These are phyloP conservation scores for Pyrus betulifolia DNA, from an alignment of 306 rosid species.

Conservation along the genomic window DNA sequence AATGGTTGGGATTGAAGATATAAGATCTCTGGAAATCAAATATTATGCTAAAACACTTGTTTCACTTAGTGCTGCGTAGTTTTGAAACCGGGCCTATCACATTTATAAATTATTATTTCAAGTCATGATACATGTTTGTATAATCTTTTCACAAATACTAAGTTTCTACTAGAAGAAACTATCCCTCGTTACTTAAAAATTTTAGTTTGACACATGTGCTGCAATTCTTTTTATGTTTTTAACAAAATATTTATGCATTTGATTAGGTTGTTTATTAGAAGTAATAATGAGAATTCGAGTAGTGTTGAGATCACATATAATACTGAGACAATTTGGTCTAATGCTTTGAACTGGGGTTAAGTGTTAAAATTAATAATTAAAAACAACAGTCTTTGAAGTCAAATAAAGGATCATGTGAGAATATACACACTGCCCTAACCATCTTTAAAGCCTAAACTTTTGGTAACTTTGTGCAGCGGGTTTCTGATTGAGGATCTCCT, in stretches of 20 bases:
- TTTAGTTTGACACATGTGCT: too few species aligned
- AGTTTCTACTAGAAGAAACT: too few species aligned
- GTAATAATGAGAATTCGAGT: not conserved
- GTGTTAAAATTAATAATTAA: not conserved
- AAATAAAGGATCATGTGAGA: conserved; percentile 5
- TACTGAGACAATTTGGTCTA: not conserved
- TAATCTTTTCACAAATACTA: too few species aligned
- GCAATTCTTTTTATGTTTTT: too few species aligned
- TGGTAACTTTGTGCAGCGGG: conserved; percentile 16
- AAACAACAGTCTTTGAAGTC: not conserved
- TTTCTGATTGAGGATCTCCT: conserved; percentile 16
- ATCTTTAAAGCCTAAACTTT: conserved; percentile 12
- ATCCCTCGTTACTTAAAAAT: too few species aligned
- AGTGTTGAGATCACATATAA: not conserved
- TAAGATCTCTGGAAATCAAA: too few species aligned
- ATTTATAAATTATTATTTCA: not conserved
- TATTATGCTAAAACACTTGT: too few species aligned
- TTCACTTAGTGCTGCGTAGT: too few species aligned
- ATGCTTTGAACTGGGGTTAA: not conserved
- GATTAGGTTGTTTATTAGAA: not conserved
- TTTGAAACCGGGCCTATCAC: too few species aligned
- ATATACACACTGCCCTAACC: conserved; percentile 21
- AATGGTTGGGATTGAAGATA: too few species aligned
- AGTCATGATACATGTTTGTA: not conserved
- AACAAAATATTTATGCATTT: too few species aligned